Conservation (phyloP, 441 rosid genomes). For the Bocquillonia castaneifolia region DNA sequence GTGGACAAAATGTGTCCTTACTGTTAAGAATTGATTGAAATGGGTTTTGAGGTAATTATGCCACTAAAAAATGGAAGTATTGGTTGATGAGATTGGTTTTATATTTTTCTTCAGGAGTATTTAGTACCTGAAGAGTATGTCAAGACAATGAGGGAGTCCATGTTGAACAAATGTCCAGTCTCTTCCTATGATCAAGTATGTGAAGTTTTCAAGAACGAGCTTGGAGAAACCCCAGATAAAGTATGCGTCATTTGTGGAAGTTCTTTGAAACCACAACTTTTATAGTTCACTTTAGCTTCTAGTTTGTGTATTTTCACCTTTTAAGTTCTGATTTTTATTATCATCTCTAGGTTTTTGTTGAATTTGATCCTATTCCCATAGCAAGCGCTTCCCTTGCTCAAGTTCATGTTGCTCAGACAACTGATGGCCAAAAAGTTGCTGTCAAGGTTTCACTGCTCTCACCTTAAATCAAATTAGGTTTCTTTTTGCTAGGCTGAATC, state of each 20-base stretch:
- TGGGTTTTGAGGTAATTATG: neutral
- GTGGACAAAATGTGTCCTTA: too few relatives aligned
- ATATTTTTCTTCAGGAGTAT: conserved; percentile 52
- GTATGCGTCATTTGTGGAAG: conserved; percentile 37
- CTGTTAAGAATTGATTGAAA: too few relatives aligned
- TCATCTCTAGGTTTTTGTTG: conserved; percentile 53
- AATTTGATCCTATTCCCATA: conserved; percentile 82
- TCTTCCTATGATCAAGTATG: conserved; percentile 93
- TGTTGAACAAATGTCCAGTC: conserved; percentile 90
- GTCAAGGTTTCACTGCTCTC: conserved; percentile 59
- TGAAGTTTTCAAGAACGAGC: conserved; percentile 83
- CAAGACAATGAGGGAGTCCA: conserved; percentile 71
- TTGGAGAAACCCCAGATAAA: conserved; percentile 77
- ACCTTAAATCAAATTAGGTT: conserved; percentile 20
- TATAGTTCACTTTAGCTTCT: neutral
- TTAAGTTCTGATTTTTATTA: conserved; percentile 17
- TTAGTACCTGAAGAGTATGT: conserved; percentile 86
- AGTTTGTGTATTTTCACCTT: conserved; percentile 17
- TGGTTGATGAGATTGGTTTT: neutral
- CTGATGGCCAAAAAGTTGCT: conserved; percentile 74
- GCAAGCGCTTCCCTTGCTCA: conserved; percentile 99
- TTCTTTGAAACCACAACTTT: neutral
- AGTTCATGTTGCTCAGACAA: conserved; percentile 85
- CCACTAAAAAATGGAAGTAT: neutral
- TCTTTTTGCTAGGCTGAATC: conserved; percentile 13